These are phyloP conservation scores for Amyloporia xantha DNA, from an alignment of 768 basidiomycete species.

Conservation along the genomic window DNA sequence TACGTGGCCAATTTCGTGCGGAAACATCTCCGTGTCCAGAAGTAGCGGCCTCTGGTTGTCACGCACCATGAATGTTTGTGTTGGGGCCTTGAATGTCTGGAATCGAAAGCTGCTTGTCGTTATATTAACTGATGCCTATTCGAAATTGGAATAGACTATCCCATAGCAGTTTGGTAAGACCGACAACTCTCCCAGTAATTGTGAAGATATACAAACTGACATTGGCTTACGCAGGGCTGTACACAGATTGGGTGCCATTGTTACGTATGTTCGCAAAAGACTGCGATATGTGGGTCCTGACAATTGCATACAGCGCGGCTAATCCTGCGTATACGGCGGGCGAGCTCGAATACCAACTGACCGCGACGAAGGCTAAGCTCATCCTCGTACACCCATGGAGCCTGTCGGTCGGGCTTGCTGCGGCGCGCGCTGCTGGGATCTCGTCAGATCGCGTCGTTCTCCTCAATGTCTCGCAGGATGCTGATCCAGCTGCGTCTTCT, in stretches of 20 bases:
- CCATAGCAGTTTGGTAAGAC: slow-evolving; percentile 19
- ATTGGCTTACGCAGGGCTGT: slow-evolving; percentile 30
- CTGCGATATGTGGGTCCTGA: neutral
- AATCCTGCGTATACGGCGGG: slow-evolving; percentile 26
- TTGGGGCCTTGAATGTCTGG: too few species aligned
- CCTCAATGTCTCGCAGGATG: slow-evolving; percentile 13
- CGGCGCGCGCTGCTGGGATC: slow-evolving; percentile 19
- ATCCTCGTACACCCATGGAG: slow-evolving; percentile 20
- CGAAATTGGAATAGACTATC: too few species aligned
- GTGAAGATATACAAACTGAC: too few species aligned
- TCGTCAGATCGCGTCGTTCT: slow-evolving; percentile 18
- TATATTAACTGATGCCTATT: too few species aligned
- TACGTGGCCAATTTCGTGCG: too few species aligned
- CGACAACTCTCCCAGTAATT: neutral
- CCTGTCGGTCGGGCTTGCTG: slow-evolving; percentile 17
- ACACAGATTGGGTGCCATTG: slow-evolving; percentile 48
- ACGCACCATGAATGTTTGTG: too few species aligned
- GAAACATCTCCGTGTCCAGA: too few species aligned
- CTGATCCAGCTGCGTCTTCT: slow-evolving; percentile 9
- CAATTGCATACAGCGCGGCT: slow-evolving; percentile 20
- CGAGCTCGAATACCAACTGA: slow-evolving; percentile 26
- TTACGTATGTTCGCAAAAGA: slow-evolving; percentile 38
- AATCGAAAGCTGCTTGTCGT: too few species aligned
- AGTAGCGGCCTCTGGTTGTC: neutral
- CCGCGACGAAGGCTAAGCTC: slow-evolving; percentile 17